phyloP scores from a whole-genome alignment of 352 stramenopile genomes.

The Globisporangium perplexum region DNA sequence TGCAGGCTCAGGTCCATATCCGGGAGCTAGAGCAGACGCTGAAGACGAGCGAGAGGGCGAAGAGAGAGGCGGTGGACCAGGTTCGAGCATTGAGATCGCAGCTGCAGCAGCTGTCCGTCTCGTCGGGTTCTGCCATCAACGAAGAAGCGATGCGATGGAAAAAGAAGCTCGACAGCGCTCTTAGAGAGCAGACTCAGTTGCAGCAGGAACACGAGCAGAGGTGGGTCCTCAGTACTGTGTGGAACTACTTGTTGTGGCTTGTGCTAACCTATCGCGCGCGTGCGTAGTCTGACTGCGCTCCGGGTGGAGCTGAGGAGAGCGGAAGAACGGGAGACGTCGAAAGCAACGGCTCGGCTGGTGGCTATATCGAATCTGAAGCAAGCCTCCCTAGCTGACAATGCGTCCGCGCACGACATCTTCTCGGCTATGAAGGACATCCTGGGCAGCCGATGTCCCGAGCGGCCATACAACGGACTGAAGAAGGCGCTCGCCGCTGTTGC shows the following conservation, averaged over 20 bases:
- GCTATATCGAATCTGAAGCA: slow-evolving; percentile 44
- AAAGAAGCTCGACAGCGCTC: slow-evolving; percentile 41
- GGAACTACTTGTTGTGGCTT: not conserved
- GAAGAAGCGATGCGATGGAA: slow-evolving; percentile 46
- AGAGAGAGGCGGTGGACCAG: slow-evolving; percentile 49
- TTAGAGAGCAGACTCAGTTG: slow-evolving; percentile 34
- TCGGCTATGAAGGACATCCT: slow-evolving; percentile 70
- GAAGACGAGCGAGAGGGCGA: slow-evolving; percentile 22
- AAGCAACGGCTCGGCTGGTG: not conserved
- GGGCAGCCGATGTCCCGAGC: slow-evolving; percentile 36
- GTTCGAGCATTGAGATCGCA: slow-evolving; percentile 35
- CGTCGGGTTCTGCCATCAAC: slow-evolving; percentile 15
- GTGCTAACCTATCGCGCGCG: not conserved
- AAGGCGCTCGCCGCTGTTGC: slow-evolving; percentile 66
- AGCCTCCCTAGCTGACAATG: slow-evolving; percentile 31
- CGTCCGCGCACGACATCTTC: slow-evolving; percentile 56
- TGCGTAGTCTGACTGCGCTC: slow-evolving; percentile 20
- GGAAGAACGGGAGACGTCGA: slow-evolving; percentile 16
- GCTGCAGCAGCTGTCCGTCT: slow-evolving; percentile 26
- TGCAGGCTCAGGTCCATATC: slow-evolving; percentile 11
- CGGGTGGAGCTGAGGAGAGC: slow-evolving; percentile 22
- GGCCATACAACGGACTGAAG: slow-evolving; percentile 77
- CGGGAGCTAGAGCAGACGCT: slow-evolving; percentile 22
- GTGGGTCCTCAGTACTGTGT: slow-evolving; percentile 7
- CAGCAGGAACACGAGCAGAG: slow-evolving; percentile 35